Evolutionary conservation across 306 rosid genomes (phyloP), one percentile per base, ranked within the genome.

Genomic region (Calophaca sinica): DNA sequence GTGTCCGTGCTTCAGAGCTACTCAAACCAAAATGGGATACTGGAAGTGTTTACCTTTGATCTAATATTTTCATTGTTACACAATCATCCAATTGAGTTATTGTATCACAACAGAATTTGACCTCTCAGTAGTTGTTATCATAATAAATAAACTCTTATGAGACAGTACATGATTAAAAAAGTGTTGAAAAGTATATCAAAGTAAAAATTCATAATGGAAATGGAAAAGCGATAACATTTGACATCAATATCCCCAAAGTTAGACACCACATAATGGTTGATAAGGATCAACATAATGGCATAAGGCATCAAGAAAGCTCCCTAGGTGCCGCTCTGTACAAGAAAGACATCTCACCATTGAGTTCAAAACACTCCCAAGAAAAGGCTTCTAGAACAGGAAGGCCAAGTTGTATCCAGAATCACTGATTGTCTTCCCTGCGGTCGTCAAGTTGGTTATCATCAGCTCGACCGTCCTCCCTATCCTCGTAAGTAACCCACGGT

Each of bases 401-500:
- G 60, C 39, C 38, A 9, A 35, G 75, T 73, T 55, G n/a, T 42
- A 81, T 42, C 78, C 48, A 48, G 57, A 49, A 66, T 76, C 84
- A 81, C 73, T 70, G 76, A 73, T 87, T 71, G 54, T 65, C 90
- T 64, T 79, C 89, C 11, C 44, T 87, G 42, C 39, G 83, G n/a
- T 66, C 90, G 55, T 87, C 77, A 53, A 9, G 83, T 33, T 82
- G 79, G 79, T 86, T 36, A 76, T 70, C 84, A 65, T 85, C 86
- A 70, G 52, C 76, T 14, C 41, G 85, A 15, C 70, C 86, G 54
- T 75, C 83, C 62, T 68, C 88, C 63, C 33, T 77, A 35, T 84
- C 97, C 44, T 81, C 93, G 32, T 92, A 94, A 62, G 88, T 88
- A 79, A 87, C 93, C 99, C 97, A 94, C 5, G 97, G 99, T 54